Evolutionary conservation across 1,139 yeast genomes (phyloP).

Genomic region (Debaryomyces nepalensis): DNA sequence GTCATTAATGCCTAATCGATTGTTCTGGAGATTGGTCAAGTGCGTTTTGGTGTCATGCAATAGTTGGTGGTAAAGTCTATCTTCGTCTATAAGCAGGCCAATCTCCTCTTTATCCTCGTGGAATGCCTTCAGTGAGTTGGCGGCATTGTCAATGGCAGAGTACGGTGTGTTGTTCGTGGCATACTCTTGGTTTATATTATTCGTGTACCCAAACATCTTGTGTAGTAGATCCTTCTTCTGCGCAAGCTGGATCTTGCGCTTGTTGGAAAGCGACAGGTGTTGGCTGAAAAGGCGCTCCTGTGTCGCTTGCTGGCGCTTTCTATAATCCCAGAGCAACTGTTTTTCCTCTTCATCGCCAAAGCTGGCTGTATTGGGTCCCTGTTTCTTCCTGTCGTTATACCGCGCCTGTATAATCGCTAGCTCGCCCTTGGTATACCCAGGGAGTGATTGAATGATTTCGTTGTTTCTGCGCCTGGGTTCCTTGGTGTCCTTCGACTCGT

Average conservation of each 20-base stretch:
- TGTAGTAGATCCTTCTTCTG: conserved; percentile 48
- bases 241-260: conserved; percentile 46
- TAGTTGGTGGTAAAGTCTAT: conserved; percentile 34
- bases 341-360: conserved; percentile 34
- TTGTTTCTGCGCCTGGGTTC: conserved; percentile 17
- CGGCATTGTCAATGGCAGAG: conserved; percentile 42
- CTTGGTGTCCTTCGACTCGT: conserved; percentile 24
- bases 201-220: conserved; percentile 45
- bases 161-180: conserved; percentile 49
- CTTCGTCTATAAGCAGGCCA: conserved; percentile 38
- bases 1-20: conserved; percentile 13
- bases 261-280: conserved; percentile 38
- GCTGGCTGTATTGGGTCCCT: conserved; percentile 11
- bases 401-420: conserved; percentile 26
- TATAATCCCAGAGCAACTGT: conserved; percentile 35
- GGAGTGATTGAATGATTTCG: conserved; percentile 34
- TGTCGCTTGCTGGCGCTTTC: conserved; percentile 36
- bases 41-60: conserved; percentile 29
- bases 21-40: conserved; percentile 13
- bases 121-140: conserved; percentile 44
- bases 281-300: conserved; percentile 43
- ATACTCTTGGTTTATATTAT: conserved; percentile 45
- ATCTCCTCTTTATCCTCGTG: conserved; percentile 52
- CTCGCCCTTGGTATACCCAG: conserved; percentile 48
- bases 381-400: conserved; percentile 16